phyloP scores from a whole-genome alignment of 768 basidiomycete species.

The Pleurotus ostreatus region DNA sequence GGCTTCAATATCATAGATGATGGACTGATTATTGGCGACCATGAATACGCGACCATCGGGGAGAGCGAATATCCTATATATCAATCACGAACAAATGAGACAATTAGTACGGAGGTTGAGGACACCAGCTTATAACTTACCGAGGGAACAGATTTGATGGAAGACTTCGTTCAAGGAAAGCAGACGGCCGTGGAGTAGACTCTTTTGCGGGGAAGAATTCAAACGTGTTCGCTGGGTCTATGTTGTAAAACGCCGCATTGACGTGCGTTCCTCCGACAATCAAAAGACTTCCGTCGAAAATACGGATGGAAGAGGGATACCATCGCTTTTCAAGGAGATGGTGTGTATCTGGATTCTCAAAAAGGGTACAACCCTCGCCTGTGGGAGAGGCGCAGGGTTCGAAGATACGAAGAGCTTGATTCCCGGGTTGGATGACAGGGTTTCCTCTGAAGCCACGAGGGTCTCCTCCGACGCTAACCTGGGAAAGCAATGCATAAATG shows the following conservation, averaged over 20 bases:
- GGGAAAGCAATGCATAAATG: no score
- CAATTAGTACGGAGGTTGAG: conserved; percentile 27
- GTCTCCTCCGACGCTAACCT: conserved; percentile 47
- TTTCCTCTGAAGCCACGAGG: conserved; percentile 30
- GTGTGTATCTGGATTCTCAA: conserved; percentile 41
- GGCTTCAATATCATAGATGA: conserved; percentile 29
- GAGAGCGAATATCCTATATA: conserved; percentile 35
- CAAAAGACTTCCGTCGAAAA: conserved; percentile 37
- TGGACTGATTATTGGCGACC: conserved; percentile 29
- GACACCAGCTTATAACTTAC: conserved; percentile 37
- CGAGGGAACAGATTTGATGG: conserved; percentile 52
- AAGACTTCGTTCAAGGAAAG: conserved; percentile 46
- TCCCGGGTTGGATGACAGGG: conserved; percentile 21
- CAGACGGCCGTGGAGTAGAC: conserved; percentile 38
- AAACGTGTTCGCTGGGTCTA: conserved; percentile 32
- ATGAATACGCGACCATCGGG: conserved; percentile 46
- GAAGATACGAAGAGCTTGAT: conserved; percentile 19
- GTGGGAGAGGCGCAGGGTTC: conserved; percentile 18
- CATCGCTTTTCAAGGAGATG: conserved; percentile 52
- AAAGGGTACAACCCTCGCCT: conserved; percentile 21
- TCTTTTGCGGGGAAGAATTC: conserved; percentile 51
- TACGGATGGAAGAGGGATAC: conserved; percentile 48
- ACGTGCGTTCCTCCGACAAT: conserved; percentile 38
- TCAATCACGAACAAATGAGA: conserved; percentile 25
- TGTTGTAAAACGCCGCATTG: conserved; percentile 12